Base-by-base conservation (phyloP, 2,329 filamentous ascomycete genomes). In the Aspergillus terreus region DNA sequence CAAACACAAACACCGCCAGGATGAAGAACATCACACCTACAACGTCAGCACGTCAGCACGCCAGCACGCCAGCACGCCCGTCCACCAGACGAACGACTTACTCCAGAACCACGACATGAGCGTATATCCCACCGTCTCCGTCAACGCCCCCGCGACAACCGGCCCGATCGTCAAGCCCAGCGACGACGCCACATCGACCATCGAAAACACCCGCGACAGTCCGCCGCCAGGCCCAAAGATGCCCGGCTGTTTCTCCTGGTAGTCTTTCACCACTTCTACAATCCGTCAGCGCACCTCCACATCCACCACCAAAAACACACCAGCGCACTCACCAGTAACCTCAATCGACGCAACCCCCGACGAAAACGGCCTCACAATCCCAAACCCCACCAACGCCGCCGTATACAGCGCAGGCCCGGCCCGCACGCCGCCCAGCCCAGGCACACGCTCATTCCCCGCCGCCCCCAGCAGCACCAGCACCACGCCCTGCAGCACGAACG, bases 381-480 rank as follows among this genome's bases (percentile, higher is more conserved):
- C 43, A 19, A 45, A 32, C 12, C 23, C 27, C 3, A 45, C 27
- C 14, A 45, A 4, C 7, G 27, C 43, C 5, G 25, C 30, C 11
- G 6, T 10, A 35, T 53, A 53, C 9, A 25, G n/a, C 36, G 25
- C 12, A 17, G 19, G 12, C 6, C n/a, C 17, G 35, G 21, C 4
- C 15, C 6, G 4, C 35, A 38, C 15, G 1, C 2, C 14, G 21
- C 21, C 32, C 32, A 46, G 3, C 35, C 9, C 17, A n/a, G 12
- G 32, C 17, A 25, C 44, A 21, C 21, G 17, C 11, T 14, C 71
- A 72, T 79, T 56, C 76, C 67, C 53, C 51, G 62, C 15, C 44
- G 62, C 44, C 48, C 63, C 46, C 50, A 67, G 58, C 59, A 69
- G 41, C 49, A 45, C 54, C 7, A 61, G 15, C 17, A 57, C 47